A percentile compares a stretch with the other conserved stretches of the same genome.
Evolutionary conservation across 1,284 basidiomycete species (phyloP).

Genomic region (Stygiomarasmius scandens): DNA sequence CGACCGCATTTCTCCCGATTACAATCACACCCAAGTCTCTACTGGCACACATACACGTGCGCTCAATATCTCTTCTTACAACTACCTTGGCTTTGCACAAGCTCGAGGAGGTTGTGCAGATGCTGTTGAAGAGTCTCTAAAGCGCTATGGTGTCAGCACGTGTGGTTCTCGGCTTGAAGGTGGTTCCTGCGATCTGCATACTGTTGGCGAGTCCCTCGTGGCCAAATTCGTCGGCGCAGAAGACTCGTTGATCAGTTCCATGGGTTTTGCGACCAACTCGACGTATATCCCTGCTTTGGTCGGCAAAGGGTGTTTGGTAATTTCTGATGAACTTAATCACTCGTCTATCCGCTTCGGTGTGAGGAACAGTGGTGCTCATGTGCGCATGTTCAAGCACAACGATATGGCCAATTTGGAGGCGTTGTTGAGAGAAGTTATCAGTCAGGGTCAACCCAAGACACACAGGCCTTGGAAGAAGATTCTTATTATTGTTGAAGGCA

Average conservation of each 20-base stretch:
- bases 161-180: constrained; percentile 83
- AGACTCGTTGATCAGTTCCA: constrained; percentile 88
- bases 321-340: constrained; percentile 98
- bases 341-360: constrained; percentile 95
- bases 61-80: constrained; percentile 98
- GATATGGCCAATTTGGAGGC: constrained; percentile 86
- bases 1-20: constrained; percentile 85
- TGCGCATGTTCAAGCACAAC: constrained; percentile 97
- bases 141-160: constrained; percentile 79
- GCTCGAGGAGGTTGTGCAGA: constrained; percentile 93
- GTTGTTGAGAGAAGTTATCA: constrained; percentile 89
- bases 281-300: constrained; percentile 93
- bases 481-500: constrained; percentile 90
- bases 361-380: constrained; percentile 85
- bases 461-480: constrained; percentile 99
- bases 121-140: constrained; percentile 82
- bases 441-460: constrained; percentile 96
- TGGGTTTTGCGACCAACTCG: constrained; percentile 99
- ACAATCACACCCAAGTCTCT: constrained; percentile 79
- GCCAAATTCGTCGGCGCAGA: constrained; percentile 90
- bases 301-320: constrained; percentile 90
- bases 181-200: constrained; percentile 85
- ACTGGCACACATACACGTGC: constrained; percentile 86
- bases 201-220: constrained; percentile 84
- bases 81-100: constrained; percentile 98